Conservation (phyloP, 129 eudicot genomes). For the Tanacetum coccineum region DNA sequence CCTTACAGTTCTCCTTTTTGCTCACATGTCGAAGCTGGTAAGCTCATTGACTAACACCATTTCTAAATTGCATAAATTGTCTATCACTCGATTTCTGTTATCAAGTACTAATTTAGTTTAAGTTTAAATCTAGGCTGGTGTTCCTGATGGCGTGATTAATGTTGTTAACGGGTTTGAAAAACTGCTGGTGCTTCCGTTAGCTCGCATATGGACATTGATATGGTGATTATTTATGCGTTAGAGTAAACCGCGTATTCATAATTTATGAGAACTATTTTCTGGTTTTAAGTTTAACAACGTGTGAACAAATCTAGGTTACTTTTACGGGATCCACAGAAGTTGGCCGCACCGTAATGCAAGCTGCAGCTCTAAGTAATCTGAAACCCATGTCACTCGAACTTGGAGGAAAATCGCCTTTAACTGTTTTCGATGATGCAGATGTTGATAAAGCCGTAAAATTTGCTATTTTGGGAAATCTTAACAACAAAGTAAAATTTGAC, state of each 20-base stretch:
- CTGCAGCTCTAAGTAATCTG: constrained; percentile 77
- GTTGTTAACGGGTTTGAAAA: constrained; percentile 61
- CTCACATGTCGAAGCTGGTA: constrained; percentile 72
- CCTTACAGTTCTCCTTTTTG: constrained; percentile 61
- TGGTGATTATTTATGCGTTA: constrained; percentile 27
- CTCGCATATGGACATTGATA: constrained; percentile 87
- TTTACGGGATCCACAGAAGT: constrained; percentile 85
- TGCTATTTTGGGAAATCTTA: constrained; percentile 42
- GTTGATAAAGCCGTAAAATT: constrained; percentile 52
- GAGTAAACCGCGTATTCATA: neutral
- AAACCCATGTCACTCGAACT: constrained; percentile 70
- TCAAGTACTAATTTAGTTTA: neutral
- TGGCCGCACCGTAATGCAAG: constrained; percentile 64
- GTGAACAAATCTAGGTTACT: constrained; percentile 39
- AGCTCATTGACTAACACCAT: neutral
- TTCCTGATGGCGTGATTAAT: constrained; percentile 81
- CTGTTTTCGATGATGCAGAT: constrained; percentile 74
- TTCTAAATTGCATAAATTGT: neutral
- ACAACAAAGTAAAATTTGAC: constrained; percentile 42
- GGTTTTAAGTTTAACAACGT: neutral
- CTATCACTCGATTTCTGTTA: neutral
- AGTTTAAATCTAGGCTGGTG: constrained; percentile 48
- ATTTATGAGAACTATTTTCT: neutral
- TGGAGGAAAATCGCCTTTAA: constrained; percentile 78
- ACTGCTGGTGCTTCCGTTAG: constrained; percentile 73